Conservation (phyloP, 139 green algal genomes). For the Klebsormidium nitens region DNA sequence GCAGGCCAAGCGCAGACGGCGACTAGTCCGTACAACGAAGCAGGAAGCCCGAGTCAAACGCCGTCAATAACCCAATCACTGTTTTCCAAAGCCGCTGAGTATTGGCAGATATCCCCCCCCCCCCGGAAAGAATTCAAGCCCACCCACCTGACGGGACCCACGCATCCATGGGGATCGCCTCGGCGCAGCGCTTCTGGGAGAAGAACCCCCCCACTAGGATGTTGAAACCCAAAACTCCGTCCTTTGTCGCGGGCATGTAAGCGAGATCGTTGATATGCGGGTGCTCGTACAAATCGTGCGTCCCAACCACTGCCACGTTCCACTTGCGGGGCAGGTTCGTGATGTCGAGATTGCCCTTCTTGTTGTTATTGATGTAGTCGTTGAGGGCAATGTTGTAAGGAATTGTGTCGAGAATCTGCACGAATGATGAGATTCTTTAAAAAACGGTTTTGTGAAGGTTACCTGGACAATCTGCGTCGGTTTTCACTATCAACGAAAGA, state of each 20-base stretch:
- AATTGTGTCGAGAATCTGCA: slow-evolving; percentile 86
- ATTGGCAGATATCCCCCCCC: too few species aligned
- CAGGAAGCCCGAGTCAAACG: too few species aligned
- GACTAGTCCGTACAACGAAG: too few species aligned
- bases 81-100: too few species aligned
- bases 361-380: slow-evolving; percentile 58
- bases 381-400: slow-evolving; percentile 58
- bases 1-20: too few species aligned
- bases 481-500: too few species aligned
- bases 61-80: too few species aligned
- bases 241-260: slow-evolving; percentile 75
- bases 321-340: slow-evolving; percentile 89
- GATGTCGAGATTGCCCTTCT: slow-evolving; percentile 73
- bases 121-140: too few species aligned
- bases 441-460: too few species aligned
- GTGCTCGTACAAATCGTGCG: slow-evolving; percentile 90
- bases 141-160: slow-evolving; percentile 69
- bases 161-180: slow-evolving; percentile 75
- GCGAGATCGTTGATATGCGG: slow-evolving; percentile 98
- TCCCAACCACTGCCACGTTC: slow-evolving; percentile 86
- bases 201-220: slow-evolving; percentile 92
- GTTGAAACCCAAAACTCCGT: slow-evolving; percentile 69
- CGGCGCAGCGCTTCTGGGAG: slow-evolving; percentile 83
- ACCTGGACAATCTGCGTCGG: too few species aligned
- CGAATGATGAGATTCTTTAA: too few species aligned